These are phyloP conservation scores for Narthecium ossifragum DNA, from an alignment of 106 monocot genomes.

Conservation along the genomic window DNA sequence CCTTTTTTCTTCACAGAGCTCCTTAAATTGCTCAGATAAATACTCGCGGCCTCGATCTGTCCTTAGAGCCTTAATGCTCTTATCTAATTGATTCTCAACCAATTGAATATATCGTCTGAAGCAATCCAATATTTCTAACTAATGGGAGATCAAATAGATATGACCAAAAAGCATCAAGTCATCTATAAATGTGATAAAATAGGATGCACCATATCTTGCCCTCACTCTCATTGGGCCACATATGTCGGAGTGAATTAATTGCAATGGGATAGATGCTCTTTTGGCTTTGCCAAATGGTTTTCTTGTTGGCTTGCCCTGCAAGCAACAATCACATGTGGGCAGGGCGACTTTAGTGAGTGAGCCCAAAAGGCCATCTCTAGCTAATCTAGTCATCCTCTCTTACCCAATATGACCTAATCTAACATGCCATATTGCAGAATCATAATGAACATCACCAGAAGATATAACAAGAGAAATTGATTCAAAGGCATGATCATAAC, in stretches of 20 bases:
- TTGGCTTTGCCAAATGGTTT: conserved; percentile 4
- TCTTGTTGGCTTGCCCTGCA: background rate
- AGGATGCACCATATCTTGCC: too few relatives aligned
- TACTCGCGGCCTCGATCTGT: too few relatives aligned
- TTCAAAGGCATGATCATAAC: too few relatives aligned
- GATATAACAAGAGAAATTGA: too few relatives aligned
- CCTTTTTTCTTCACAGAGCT: background rate
- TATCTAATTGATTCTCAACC: too few relatives aligned
- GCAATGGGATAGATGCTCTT: background rate
- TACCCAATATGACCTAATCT: conserved; percentile 7
- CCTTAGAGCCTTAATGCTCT: too few relatives aligned
- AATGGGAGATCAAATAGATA: background rate
- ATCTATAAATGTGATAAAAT: background rate
- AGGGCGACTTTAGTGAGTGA: background rate
- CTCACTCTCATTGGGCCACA: too few relatives aligned
- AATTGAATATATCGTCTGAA: background rate
- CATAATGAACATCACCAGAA: background rate
- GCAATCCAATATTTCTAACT: background rate
- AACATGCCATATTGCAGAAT: conserved; percentile 3
- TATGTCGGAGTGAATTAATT: background rate
- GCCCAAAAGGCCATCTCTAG: background rate
- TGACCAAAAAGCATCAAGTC: too few relatives aligned
- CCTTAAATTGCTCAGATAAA: too few relatives aligned
- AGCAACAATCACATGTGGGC: background rate
- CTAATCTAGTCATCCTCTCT: background rate